Evolutionary conservation across 2,329 filamentous ascomycete species (phyloP).

Genomic region (Phialocephala sp.): DNA sequence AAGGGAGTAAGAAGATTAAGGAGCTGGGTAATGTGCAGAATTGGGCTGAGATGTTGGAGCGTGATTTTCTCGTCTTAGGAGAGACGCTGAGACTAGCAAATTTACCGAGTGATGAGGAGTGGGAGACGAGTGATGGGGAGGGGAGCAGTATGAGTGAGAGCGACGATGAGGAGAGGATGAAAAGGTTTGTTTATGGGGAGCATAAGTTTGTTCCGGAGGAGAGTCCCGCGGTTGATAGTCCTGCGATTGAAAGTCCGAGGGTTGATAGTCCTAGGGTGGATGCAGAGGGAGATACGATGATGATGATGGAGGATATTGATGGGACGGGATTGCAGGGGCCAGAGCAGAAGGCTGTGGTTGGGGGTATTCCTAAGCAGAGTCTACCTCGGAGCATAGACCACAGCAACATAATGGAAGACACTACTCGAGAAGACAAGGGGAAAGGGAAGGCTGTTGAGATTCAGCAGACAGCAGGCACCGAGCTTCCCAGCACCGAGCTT

Average conservation of each 20-base stretch:
- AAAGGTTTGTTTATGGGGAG: constrained; percentile 7
- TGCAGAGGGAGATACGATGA: constrained; percentile 24
- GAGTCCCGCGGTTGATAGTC: neutral
- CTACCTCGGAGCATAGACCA: neutral
- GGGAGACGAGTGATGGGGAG: constrained; percentile 24
- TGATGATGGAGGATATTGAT: constrained; percentile 20
- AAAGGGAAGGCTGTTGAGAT: constrained; percentile 27
- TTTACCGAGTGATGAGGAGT: constrained; percentile 44
- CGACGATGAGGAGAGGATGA: constrained; percentile 19
- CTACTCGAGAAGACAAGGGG: constrained; percentile 10
- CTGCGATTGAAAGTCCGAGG: neutral
- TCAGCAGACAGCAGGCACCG: neutral
- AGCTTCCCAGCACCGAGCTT: neutral
- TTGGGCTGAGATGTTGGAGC: constrained; percentile 82
- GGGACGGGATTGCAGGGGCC: constrained; percentile 4
- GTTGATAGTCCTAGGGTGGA: constrained; percentile 17
- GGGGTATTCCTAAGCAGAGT: too few species aligned
- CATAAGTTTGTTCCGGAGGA: constrained; percentile 5
- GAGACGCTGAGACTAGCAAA: constrained; percentile 65
- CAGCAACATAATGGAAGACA: neutral
- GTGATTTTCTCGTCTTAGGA: constrained; percentile 67
- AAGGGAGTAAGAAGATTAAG: constrained; percentile 69
- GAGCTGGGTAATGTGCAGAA: constrained; percentile 85
- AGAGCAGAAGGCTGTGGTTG: neutral
- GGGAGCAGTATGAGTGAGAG: constrained; percentile 12